These are phyloP conservation scores for Lactarius trivialis DNA, from an alignment of 768 basidiomycete genomes.

Conservation along the genomic window DNA sequence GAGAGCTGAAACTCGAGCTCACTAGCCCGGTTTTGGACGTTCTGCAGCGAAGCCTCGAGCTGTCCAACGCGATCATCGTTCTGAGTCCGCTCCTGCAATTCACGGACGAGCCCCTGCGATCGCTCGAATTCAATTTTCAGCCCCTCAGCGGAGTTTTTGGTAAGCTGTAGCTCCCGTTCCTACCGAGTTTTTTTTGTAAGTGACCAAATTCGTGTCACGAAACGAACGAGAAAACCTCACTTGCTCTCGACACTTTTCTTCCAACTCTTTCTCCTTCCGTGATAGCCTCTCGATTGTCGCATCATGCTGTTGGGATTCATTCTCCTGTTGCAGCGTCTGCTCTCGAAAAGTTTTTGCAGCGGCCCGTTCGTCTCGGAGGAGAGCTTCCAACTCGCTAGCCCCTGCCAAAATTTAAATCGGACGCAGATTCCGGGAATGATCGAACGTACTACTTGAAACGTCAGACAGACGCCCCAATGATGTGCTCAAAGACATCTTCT, in stretches of 20 bases:
- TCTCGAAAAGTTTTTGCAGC: slow-evolving; percentile 22
- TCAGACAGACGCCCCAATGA: slow-evolving; percentile 51
- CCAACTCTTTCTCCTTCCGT: slow-evolving; percentile 47
- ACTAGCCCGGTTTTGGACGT: slow-evolving; percentile 75
- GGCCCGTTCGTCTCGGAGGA: slow-evolving; percentile 24
- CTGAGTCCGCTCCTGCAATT: slow-evolving; percentile 77
- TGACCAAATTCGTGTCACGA: neutral
- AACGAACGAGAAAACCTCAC: slow-evolving; percentile 26
- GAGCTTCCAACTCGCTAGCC: slow-evolving; percentile 25
- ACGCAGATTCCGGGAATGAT: neutral
- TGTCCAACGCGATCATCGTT: slow-evolving; percentile 75
- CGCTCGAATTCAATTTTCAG: slow-evolving; percentile 48
- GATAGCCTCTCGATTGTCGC: slow-evolving; percentile 38
- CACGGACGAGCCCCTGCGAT: slow-evolving; percentile 52
- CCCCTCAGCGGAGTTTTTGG: slow-evolving; percentile 48
- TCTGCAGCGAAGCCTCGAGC: slow-evolving; percentile 64
- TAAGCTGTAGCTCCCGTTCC: slow-evolving; percentile 73
- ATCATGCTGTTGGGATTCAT: slow-evolving; percentile 33
- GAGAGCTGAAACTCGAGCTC: slow-evolving; percentile 79
- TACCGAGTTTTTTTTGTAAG: slow-evolving; percentile 23
- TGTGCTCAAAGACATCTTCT: slow-evolving; percentile 34
- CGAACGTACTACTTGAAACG: slow-evolving; percentile 50
- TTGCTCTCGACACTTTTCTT: slow-evolving; percentile 47
- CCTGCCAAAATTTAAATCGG: slow-evolving; percentile 16
- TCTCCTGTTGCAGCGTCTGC: slow-evolving; percentile 39